Base-by-base conservation (phyloP, 2,329 filamentous ascomycete species). In the Metarhizium humberi region DNA sequence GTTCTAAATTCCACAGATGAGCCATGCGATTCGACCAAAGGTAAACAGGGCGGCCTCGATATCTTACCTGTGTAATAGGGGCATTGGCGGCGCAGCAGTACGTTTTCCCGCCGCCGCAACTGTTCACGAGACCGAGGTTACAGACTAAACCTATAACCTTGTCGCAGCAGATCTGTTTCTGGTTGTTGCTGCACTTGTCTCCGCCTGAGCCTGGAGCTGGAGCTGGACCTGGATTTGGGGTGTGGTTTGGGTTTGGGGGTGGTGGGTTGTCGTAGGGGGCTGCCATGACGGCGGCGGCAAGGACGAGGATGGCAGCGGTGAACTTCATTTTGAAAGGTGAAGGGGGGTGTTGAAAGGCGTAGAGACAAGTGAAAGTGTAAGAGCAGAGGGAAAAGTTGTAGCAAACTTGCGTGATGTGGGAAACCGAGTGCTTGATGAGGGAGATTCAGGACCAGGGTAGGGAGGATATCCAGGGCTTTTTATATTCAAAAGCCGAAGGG, bases 81-180 rank as follows among this genome's bases (percentile, higher is more conserved):
- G 25, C 16, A 34, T 36, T 38, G 49, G 30, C 36, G 25, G 50
- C 18, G 56, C 56, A 57, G 53, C 56, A 57, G 53, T 55, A 57
- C 18, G 1, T 4, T 25, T 38, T 34, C 18, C 16, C 16, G 20
- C 45, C 34, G 25, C 6, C 5, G 53, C 56, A 57, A 43, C 2
- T 47, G 3, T 25, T 16, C 3, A 52, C n/a, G 10, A 57, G 0
- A 36, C 20, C 25, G 18, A 57, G 8, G 7, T n/a, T 36, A 52
- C 55, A 55, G 38, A 57, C 16, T 14, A 57, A 1, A 5, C 32
- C 52, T 8, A 55, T 7, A 14, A 50, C 3, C 20, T 25, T 6
- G 45, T 11, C 11, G 45, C 56, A 57, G 53, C 56, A 57, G 53
- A 51, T 30, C 11, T 1, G 5, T n/a, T 52, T n/a, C 7, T 52